Conservation (phyloP, 176 grass and related monocot species). For the Cymbopogon citratus region DNA sequence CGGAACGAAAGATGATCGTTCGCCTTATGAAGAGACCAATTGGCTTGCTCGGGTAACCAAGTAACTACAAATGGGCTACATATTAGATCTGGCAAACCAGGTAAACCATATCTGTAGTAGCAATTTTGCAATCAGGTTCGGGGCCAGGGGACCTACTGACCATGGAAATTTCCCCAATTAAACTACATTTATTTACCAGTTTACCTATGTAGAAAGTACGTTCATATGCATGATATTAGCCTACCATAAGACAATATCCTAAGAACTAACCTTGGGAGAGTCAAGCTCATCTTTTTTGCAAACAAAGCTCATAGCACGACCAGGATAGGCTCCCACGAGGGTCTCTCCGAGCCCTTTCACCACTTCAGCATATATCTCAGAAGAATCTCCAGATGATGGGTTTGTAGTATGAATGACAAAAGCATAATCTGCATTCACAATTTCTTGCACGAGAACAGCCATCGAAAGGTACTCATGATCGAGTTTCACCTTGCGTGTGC, state of each 20-base stretch:
- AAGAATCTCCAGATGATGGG: conserved; percentile 76
- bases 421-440: conserved; percentile 95
- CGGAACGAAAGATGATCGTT: conserved; percentile 93
- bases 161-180: background rate
- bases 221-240: background rate
- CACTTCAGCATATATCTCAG: conserved; percentile 97
- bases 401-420: conserved; percentile 99
- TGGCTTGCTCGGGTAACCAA: conserved; percentile 94
- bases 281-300: conserved; percentile 77
- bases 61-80: conserved; percentile 41
- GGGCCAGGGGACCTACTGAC: background rate
- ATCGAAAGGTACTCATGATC: conserved; percentile 92
- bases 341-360: conserved; percentile 96
- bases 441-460: conserved; percentile 98
- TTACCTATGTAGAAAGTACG: background rate
- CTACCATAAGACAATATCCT: background rate
- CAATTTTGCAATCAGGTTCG: background rate
- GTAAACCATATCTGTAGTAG: background rate
- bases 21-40: conserved; percentile 89
- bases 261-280: conserved; percentile 63
- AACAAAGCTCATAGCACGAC: conserved; percentile 86
- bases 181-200: background rate
- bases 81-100: background rate
- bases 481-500: conserved; percentile 85
- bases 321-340: conserved; percentile 85